Percentiles rank a stretch among this genome's conserved stretches.
Evolutionary conservation across 345 rosid genomes (phyloP).

Genomic region (Turritis glabra): DNA sequence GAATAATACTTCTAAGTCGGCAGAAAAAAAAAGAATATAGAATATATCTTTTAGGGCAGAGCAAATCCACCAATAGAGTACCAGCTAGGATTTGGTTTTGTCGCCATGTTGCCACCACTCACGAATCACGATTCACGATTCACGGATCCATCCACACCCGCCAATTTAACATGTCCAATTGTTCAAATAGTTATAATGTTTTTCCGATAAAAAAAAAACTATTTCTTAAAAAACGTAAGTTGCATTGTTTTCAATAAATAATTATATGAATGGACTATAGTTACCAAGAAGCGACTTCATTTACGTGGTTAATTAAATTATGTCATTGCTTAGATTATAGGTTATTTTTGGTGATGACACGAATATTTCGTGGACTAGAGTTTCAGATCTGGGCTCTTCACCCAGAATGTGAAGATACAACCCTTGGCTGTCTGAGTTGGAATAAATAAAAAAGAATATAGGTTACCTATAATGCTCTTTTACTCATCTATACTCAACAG

Average conservation of each 20-base stretch:
- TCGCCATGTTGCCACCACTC: conserved; percentile 33
- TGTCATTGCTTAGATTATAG: neutral
- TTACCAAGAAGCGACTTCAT: neutral
- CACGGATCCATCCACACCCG: conserved; percentile 9
- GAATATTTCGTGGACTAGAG: conserved; percentile 89
- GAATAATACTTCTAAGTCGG: neutral
- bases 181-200: neutral
- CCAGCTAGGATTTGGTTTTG: conserved; percentile 32
- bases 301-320: neutral
- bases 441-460: too few species aligned
- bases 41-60: neutral
- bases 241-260: neutral
- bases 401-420: conserved; percentile 74
- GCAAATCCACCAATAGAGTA: conserved; percentile 26
- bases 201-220: neutral
- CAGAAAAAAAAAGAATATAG: neutral
- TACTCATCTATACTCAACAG: neutral
- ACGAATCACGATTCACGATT: conserved; percentile 9
- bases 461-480: neutral
- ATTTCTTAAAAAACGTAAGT: neutral
- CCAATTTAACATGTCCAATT: neutral
- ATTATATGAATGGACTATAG: too few species aligned
- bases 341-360: conserved; percentile 61
- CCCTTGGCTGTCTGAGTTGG: conserved; percentile 99
- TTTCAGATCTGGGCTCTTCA: conserved; percentile 79